A percentile compares a stretch with the other conserved stretches of the same genome.
Conservation (phyloP, 2,329 filamentous ascomycete genomes). For the Corinectria fuckeliana region DNA sequence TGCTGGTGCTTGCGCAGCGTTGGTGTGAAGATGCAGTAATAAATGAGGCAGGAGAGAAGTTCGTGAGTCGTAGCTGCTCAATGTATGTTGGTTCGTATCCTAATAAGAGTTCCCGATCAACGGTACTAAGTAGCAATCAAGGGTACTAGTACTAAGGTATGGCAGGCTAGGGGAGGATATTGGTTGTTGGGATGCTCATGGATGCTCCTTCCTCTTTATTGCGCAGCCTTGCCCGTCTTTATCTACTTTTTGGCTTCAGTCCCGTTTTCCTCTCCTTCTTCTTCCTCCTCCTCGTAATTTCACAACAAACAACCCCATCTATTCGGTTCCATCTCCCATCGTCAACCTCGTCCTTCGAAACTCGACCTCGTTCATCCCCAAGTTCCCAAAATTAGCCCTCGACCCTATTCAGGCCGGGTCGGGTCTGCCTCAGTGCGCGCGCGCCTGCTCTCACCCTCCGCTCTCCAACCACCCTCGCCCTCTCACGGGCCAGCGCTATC, state of each 20-base stretch:
- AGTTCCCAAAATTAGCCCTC: slow-evolving; percentile 18
- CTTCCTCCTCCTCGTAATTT: neutral
- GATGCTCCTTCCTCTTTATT: slow-evolving; percentile 5
- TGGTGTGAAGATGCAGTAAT: neutral
- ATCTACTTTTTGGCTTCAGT: slow-evolving; percentile 10
- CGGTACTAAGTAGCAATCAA: slow-evolving; percentile 1
- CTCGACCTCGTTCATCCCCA: slow-evolving; percentile 11
- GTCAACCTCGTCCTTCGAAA: neutral
- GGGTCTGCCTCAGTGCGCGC: slow-evolving; percentile 20
- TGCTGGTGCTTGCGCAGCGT: neutral
- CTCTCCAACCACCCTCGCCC: slow-evolving; percentile 7
- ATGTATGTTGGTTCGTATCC: neutral
- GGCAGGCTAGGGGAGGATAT: neutral
- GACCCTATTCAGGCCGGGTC: slow-evolving; percentile 1
- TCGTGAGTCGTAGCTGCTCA: neutral
- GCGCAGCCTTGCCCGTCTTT: slow-evolving; percentile 12
- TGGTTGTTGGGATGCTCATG: slow-evolving; percentile 4
- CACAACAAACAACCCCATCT: neutral
- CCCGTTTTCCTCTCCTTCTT: neutral
- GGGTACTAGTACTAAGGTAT: no score
- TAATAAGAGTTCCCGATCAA: slow-evolving; percentile 17
- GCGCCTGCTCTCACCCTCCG: slow-evolving; percentile 19
- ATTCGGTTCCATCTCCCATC: neutral
- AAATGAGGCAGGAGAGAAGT: neutral
- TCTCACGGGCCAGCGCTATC: slow-evolving; percentile 9